phyloP scores from a whole-genome alignment of 352 stramenopile species.

The Pythium brachiatum region DNA sequence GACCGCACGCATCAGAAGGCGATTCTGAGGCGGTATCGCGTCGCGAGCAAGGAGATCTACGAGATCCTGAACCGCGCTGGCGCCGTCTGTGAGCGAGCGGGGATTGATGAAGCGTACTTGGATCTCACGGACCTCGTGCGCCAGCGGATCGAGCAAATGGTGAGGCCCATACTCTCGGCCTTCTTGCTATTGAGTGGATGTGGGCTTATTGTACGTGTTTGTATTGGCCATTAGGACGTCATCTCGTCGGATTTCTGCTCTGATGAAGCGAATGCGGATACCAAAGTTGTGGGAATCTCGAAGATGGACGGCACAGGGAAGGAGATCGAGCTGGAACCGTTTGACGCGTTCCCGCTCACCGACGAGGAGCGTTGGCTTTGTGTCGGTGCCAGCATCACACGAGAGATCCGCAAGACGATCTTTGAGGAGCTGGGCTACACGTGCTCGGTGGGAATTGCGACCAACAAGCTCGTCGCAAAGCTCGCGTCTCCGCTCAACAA shows the following conservation, averaged over 20 bases:
- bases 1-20: conserved; percentile 82
- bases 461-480: conserved; percentile 81
- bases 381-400: conserved; percentile 57
- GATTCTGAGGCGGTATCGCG: conserved; percentile 71
- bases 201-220: not conserved
- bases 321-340: conserved; percentile 25
- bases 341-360: conserved; percentile 54
- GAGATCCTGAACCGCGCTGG: conserved; percentile 49
- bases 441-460: conserved; percentile 73
- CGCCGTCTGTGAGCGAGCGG: conserved; percentile 63
- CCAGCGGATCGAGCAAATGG: conserved; percentile 48
- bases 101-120: conserved; percentile 83
- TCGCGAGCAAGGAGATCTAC: conserved; percentile 81
- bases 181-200: not conserved
- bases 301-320: conserved; percentile 33
- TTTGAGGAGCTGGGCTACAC: conserved; percentile 67
- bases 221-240: conserved; percentile 26
- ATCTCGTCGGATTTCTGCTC: conserved; percentile 65
- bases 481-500: conserved; percentile 80
- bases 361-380: conserved; percentile 64
- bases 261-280: conserved; percentile 52
- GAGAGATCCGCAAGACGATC: conserved; percentile 71
- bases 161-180: conserved; percentile 8
- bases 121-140: conserved; percentile 69
- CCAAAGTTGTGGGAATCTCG: conserved; percentile 69